Percentiles rank a stretch among this genome's conserved stretches.
Evolutionary conservation across 768 basidiomycete species (phyloP).

Genomic region (Pleurotus pulmonarius): DNA sequence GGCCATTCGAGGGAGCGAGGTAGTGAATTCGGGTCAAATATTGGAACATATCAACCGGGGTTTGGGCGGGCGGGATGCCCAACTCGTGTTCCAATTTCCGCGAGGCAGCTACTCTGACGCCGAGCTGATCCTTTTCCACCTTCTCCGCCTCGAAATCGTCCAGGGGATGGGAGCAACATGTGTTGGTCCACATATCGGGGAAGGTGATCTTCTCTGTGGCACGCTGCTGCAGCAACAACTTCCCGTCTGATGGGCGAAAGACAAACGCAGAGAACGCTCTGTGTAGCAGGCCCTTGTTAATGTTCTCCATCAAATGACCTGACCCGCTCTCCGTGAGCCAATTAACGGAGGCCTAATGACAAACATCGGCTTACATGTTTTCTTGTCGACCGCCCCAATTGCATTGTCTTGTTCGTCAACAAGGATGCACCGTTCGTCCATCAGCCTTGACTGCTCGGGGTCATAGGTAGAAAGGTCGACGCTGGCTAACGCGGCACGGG

Average conservation of each 20-base stretch:
- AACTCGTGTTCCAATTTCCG: conserved; percentile 96
- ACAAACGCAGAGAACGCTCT: conserved; percentile 98
- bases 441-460: conserved; percentile 86
- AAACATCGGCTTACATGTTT: conserved; percentile 71
- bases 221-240: conserved; percentile 89
- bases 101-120: conserved; percentile 87
- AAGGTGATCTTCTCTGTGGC: conserved; percentile 99
- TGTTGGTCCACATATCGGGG: conserved; percentile 99
- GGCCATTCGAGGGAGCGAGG: conserved; percentile 85
- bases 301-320: conserved; percentile 99
- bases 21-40: conserved; percentile 98
- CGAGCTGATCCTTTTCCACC: conserved; percentile 70
- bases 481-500: conserved; percentile 60
- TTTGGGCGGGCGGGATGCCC: conserved; percentile 79
- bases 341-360: neutral
- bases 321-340: conserved; percentile 1
- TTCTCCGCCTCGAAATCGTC: conserved; percentile 88
- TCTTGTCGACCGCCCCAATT: conserved; percentile 90
- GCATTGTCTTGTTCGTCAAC: conserved; percentile 85
- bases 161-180: conserved; percentile 96
- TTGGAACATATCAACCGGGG: conserved; percentile 82
- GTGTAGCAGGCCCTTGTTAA: conserved; percentile 89
- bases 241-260: conserved; percentile 92
- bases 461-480: conserved; percentile 86
- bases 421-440: conserved; percentile 94